Evolutionary conservation across 495 filamentous ascomycete genomes (phyloP).

Genomic region (Xylaria venustula): DNA sequence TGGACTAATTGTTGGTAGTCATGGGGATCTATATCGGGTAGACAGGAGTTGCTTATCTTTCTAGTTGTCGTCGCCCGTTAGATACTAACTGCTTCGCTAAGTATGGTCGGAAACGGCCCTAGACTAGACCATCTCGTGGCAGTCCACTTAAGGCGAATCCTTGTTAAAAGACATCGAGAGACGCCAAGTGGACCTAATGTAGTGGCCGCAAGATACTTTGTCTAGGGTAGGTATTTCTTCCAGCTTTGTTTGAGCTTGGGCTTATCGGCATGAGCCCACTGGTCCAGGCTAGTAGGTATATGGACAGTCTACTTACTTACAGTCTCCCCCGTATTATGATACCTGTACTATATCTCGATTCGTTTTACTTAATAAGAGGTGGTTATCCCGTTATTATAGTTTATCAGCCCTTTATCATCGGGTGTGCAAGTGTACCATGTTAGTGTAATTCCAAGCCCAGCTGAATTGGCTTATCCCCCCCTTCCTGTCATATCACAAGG

Average conservation of each 20-base stretch:
- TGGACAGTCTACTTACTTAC: too few relatives aligned
- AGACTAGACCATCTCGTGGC: constrained; percentile 1
- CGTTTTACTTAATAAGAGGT: not conserved
- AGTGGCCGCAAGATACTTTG: not conserved
- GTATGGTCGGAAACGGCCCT: not conserved
- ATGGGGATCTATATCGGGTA: constrained; percentile 1
- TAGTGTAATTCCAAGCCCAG: not conserved
- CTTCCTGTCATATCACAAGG: not conserved
- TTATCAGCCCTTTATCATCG: not conserved
- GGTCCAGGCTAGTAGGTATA: too few relatives aligned
- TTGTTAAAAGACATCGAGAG: not conserved
- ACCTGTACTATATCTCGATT: too few relatives aligned
- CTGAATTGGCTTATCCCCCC: constrained; percentile 1
- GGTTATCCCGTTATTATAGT: not conserved
- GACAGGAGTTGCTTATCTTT: constrained; percentile 1
- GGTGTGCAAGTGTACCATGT: not conserved
- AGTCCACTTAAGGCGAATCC: not conserved
- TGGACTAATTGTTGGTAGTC: not conserved
- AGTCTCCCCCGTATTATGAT: not conserved
- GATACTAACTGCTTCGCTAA: not conserved
- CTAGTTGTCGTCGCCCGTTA: not conserved
- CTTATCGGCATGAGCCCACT: too few relatives aligned
- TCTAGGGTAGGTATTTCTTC: too few relatives aligned
- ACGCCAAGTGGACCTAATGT: constrained; percentile 1
- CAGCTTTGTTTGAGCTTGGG: too few relatives aligned